A percentile compares a stretch with the other conserved stretches of the same genome.
phyloP scores from a whole-genome alignment of 2,329 filamentous ascomycete species.

The Metarhizium brunneum region DNA sequence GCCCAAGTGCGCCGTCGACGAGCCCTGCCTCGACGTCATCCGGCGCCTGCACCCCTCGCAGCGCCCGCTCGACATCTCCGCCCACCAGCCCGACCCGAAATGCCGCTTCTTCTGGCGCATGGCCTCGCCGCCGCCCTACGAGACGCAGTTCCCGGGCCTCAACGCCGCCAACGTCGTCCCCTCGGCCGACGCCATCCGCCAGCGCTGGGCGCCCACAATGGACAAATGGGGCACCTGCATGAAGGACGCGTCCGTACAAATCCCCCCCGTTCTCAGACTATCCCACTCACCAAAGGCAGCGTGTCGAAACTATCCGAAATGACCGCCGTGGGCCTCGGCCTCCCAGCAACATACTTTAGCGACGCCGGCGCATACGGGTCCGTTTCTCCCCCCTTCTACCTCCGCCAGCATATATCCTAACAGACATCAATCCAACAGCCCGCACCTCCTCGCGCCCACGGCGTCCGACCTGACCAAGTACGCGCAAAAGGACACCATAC shows the following conservation, averaged over 20 bases:
- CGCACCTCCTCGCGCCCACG: conserved; percentile 51
- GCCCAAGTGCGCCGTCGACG: conserved; percentile 54
- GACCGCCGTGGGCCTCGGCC: conserved; percentile 45
- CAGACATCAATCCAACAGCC: conserved; percentile 23
- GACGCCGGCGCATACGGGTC: conserved; percentile 47
- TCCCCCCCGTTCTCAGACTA: neutral
- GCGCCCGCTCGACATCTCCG: conserved; percentile 48
- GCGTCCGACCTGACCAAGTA: conserved; percentile 48
- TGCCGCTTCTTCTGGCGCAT: conserved; percentile 57
- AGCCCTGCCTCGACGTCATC: conserved; percentile 50
- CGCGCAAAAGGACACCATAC: conserved; percentile 44
- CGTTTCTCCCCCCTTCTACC: neutral
- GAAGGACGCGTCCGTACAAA: conserved; percentile 42
- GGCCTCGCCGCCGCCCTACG: conserved; percentile 42
- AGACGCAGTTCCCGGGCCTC: conserved; percentile 44
- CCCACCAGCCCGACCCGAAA: conserved; percentile 49
- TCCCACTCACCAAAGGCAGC: conserved; percentile 19
- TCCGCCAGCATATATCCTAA: neutral
- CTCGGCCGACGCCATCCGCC: conserved; percentile 35
- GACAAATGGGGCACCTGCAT: conserved; percentile 48
- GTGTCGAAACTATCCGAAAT: conserved; percentile 50
- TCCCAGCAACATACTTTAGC: conserved; percentile 43
- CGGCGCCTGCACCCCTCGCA: conserved; percentile 42
- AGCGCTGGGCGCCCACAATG: conserved; percentile 46
- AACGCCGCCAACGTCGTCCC: conserved; percentile 48